Evolutionary conservation across 768 basidiomycete genomes (phyloP).

Genomic region (Dentipellis fragilis): DNA sequence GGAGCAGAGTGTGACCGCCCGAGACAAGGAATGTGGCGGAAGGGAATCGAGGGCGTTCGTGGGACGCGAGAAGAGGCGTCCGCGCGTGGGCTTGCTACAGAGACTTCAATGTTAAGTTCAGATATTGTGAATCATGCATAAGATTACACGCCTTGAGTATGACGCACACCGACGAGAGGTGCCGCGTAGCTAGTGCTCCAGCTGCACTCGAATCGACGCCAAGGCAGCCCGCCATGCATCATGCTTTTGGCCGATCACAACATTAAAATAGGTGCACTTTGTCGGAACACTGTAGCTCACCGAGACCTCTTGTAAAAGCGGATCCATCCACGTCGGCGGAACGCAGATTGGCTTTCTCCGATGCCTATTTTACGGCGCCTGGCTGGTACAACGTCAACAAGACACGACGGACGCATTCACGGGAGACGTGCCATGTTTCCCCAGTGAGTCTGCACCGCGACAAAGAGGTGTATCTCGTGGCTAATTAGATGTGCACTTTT

Average conservation of each 20-base stretch:
- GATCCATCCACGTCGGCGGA: slow-evolving; percentile 70
- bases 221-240: slow-evolving; percentile 75
- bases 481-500: slow-evolving; percentile 22
- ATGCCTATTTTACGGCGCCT: slow-evolving; percentile 54
- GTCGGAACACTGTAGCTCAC: slow-evolving; percentile 23
- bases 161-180: slow-evolving; percentile 85
- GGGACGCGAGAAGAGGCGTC: slow-evolving; percentile 10
- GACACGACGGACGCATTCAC: neutral
- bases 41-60: slow-evolving; percentile 50
- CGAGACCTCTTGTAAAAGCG: slow-evolving; percentile 86
- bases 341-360: slow-evolving; percentile 51
- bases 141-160: slow-evolving; percentile 72
- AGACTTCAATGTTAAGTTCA: slow-evolving; percentile 2
- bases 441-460: slow-evolving; percentile 72
- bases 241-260: too few relatives aligned
- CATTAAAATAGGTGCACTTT: neutral
- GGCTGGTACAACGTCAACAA: slow-evolving; percentile 49
- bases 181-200: slow-evolving; percentile 77
- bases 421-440: slow-evolving; percentile 50
- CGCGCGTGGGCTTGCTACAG: slow-evolving; percentile 84
- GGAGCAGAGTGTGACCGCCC: slow-evolving; percentile 88
- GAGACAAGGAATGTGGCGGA: slow-evolving; percentile 85
- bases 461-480: slow-evolving; percentile 58
- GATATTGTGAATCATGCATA: slow-evolving; percentile 1
- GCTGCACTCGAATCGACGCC: slow-evolving; percentile 73